Conservation (phyloP, 2,329 filamentous ascomycete genomes). For the Ophiobolus disseminans region DNA sequence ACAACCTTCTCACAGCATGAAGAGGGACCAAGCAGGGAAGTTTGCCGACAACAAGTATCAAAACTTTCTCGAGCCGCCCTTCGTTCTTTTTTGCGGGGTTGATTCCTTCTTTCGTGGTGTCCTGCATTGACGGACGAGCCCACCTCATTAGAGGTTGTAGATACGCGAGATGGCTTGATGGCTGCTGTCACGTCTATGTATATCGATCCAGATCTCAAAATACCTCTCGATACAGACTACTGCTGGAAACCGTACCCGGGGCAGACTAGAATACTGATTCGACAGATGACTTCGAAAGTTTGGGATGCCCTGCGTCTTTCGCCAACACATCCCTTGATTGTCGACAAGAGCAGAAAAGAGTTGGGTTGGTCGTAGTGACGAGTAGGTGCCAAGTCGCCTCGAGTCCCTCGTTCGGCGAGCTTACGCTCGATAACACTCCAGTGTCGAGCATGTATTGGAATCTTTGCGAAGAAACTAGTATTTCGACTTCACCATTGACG, state of each 20-base stretch:
- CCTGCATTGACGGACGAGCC: slow-evolving; percentile 1
- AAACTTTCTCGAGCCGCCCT: slow-evolving; percentile 5
- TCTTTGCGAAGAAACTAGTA: no score
- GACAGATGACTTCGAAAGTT: background rate
- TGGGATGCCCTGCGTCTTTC: background rate
- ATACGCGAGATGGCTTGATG: slow-evolving; percentile 16
- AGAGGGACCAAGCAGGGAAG: background rate
- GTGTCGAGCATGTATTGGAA: background rate
- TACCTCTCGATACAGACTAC: background rate
- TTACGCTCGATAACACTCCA: background rate
- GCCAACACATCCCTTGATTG: background rate
- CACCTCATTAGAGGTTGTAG: slow-evolving; percentile 2
- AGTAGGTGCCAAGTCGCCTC: slow-evolving; percentile 2
- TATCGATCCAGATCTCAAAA: slow-evolving; percentile 6
- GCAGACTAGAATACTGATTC: background rate
- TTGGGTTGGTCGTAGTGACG: background rate
- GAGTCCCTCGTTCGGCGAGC: background rate
- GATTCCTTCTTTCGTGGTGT: slow-evolving; percentile 4
- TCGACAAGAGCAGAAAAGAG: background rate
- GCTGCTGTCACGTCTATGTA: slow-evolving; percentile 13
- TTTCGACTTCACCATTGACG: background rate
- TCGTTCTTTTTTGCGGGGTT: slow-evolving; percentile 15
- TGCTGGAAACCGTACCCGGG: slow-evolving; percentile 8
- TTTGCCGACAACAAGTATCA: background rate
- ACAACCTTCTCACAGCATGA: background rate